These are phyloP conservation scores for Clavulina sp. DNA, from an alignment of 768 basidiomycete genomes.

Conservation along the genomic window DNA sequence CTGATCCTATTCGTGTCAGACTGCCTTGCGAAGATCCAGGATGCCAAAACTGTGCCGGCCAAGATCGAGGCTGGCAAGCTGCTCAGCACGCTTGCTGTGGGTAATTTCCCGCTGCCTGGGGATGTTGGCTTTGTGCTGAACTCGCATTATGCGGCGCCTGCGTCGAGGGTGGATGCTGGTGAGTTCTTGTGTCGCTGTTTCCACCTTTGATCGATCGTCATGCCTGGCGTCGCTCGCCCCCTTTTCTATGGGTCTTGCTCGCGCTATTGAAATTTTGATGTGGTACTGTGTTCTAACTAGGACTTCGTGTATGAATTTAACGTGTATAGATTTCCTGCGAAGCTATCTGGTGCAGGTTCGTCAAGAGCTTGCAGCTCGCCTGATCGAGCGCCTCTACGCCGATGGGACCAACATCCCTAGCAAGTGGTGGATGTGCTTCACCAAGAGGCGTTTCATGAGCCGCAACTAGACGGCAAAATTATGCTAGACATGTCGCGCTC, in stretches of 20 bases:
- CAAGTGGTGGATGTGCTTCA: constrained; percentile 99
- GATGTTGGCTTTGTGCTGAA: constrained; percentile 92
- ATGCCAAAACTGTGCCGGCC: constrained; percentile 43
- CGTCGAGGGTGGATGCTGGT: constrained; percentile 68
- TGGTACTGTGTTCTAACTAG: background rate
- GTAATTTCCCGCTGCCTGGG: constrained; percentile 84
- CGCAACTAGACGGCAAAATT: constrained; percentile 44
- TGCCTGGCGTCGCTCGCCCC: background rate
- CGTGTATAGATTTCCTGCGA: constrained; percentile 71
- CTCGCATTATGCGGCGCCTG: constrained; percentile 72
- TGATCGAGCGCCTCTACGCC: constrained; percentile 79
- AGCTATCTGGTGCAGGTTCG: constrained; percentile 85
- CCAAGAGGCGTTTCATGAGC: constrained; percentile 93
- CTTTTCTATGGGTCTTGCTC: too few species aligned
- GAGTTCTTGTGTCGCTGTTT: constrained; percentile 13
- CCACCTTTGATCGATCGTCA: background rate
- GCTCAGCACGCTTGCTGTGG: constrained; percentile 84
- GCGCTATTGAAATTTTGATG: background rate
- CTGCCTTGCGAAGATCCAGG: constrained; percentile 80
- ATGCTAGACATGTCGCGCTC: too few species aligned
- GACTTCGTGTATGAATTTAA: background rate
- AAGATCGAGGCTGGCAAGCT: constrained; percentile 76
- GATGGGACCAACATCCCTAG: constrained; percentile 89
- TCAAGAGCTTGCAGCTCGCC: constrained; percentile 73
- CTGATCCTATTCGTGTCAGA: constrained; percentile 96